These are phyloP conservation scores for Trypanosoma congolense DNA, from an alignment of 208 protist species.

Conservation along the genomic window DNA sequence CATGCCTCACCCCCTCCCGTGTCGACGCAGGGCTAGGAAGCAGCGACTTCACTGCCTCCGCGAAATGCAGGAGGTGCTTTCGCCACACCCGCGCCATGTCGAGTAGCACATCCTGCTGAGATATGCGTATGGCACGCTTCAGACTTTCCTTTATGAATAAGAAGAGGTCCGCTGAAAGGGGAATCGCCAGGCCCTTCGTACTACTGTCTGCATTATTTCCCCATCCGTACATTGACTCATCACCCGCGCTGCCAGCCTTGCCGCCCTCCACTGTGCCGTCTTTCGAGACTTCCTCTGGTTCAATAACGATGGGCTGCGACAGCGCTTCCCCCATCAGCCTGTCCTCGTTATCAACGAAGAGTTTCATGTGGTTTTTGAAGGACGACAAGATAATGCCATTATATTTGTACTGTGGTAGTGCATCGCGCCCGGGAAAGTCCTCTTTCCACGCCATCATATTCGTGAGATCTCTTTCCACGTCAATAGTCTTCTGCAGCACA, in stretches of 20 bases:
- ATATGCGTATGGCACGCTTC: slow-evolving; percentile 72
- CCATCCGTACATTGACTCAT: slow-evolving; percentile 34
- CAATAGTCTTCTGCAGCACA: slow-evolving; percentile 90
- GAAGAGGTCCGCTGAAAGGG: slow-evolving; percentile 87
- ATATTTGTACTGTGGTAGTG: slow-evolving; percentile 75
- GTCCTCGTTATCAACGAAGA: slow-evolving; percentile 79
- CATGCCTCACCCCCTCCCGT: slow-evolving; percentile 49
- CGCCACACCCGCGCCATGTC: slow-evolving; percentile 86
- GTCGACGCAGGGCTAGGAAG: slow-evolving; percentile 43
- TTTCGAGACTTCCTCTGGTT: slow-evolving; percentile 69
- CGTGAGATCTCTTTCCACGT: slow-evolving; percentile 89
- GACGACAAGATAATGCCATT: slow-evolving; percentile 78
- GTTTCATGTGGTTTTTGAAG: slow-evolving; percentile 80
- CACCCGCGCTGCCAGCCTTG: background rate
- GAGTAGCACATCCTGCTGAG: slow-evolving; percentile 81
- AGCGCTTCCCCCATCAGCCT: slow-evolving; percentile 81
- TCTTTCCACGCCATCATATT: slow-evolving; percentile 78
- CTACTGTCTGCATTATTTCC: slow-evolving; percentile 48
- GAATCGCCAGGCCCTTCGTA: slow-evolving; percentile 55
- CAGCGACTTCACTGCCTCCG: slow-evolving; percentile 28
- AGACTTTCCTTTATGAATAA: slow-evolving; percentile 89
- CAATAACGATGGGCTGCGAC: slow-evolving; percentile 74
- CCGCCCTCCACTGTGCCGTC: slow-evolving; percentile 18
- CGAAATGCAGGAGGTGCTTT: slow-evolving; percentile 62
- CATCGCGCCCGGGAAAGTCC: slow-evolving; percentile 46